Evolutionary conservation across 2,329 filamentous ascomycete genomes (phyloP).

Genomic region (Harringtonia lauricola): DNA sequence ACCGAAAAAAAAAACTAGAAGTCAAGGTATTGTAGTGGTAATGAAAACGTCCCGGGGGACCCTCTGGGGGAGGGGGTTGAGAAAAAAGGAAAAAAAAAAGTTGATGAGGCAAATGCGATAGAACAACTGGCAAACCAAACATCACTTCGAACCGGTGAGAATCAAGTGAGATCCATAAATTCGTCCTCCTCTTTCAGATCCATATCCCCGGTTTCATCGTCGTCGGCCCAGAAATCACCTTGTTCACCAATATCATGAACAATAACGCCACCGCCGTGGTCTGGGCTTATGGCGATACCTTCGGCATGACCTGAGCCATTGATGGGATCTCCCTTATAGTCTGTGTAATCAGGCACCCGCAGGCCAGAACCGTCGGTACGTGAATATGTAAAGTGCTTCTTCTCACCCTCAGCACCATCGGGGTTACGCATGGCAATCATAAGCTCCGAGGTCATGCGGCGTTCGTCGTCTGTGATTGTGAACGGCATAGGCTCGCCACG

Average conservation of each 20-base stretch:
- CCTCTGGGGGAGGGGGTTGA: too few relatives aligned
- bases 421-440: slow-evolving; percentile 79
- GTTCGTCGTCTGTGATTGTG: slow-evolving; percentile 80
- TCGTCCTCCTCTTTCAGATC: slow-evolving; percentile 15
- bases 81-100: not conserved
- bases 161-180: slow-evolving; percentile 12
- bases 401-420: slow-evolving; percentile 28
- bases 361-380: slow-evolving; percentile 74
- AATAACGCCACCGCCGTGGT: slow-evolving; percentile 24
- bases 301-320: slow-evolving; percentile 31
- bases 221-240: slow-evolving; percentile 55
- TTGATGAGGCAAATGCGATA: not conserved
- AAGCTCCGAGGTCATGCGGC: slow-evolving; percentile 89
- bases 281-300: slow-evolving; percentile 21
- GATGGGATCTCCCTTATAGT: slow-evolving; percentile 72
- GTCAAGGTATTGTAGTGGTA: too few relatives aligned
- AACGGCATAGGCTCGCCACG: slow-evolving; percentile 70
- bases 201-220: slow-evolving; percentile 60
- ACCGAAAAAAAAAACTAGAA: too few relatives aligned
- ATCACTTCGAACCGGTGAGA: not conserved
- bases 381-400: slow-evolving; percentile 59
- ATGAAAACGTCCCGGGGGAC: too few relatives aligned
- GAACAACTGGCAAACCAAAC: not conserved
- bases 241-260: slow-evolving; percentile 36
- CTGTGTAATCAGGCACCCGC: slow-evolving; percentile 86